phyloP scores from a whole-genome alignment of 805 yeast species.

The Schwanniomyces sp. region DNA sequence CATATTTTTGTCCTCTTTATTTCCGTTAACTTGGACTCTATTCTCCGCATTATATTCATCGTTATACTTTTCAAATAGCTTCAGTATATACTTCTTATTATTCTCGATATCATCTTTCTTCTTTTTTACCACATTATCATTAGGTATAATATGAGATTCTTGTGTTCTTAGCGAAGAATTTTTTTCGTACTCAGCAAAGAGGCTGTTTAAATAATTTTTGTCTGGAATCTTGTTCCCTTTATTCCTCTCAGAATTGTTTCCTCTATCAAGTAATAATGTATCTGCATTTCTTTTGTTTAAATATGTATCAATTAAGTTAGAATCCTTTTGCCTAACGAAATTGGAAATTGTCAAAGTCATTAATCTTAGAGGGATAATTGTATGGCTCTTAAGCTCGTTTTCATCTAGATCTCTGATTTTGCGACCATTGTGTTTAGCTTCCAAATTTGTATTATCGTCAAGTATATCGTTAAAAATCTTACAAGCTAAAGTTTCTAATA shows the following conservation, averaged over 20 bases:
- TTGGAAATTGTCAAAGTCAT: constrained; percentile 54
- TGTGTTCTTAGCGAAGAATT: constrained; percentile 1
- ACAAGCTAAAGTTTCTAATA: constrained; percentile 28
- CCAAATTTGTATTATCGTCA: constrained; percentile 19
- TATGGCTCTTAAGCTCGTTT: constrained; percentile 17
- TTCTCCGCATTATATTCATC: not conserved
- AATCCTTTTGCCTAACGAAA: constrained; percentile 46
- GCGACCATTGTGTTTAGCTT: constrained; percentile 20
- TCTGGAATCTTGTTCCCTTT: not conserved
- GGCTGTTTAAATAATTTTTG: constrained; percentile 12
- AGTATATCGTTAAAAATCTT: constrained; percentile 43
- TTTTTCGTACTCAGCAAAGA: constrained; percentile 18
- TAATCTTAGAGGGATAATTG: constrained; percentile 45
- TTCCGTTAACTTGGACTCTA: not conserved
- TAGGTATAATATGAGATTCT: not conserved
- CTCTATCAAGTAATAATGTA: not conserved
- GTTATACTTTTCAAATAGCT: constrained; percentile 16
- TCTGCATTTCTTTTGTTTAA: constrained; percentile 7
- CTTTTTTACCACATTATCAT: not conserved
- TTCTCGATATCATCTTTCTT: constrained; percentile 7
- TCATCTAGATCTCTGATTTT: constrained; percentile 17
- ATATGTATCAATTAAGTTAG: constrained; percentile 32
- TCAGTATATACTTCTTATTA: constrained; percentile 17
- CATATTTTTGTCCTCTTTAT: no score
- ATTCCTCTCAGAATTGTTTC: not conserved